Base-by-base conservation (phyloP, 805 yeast species). In the Lipomyces yamanashiensis region DNA sequence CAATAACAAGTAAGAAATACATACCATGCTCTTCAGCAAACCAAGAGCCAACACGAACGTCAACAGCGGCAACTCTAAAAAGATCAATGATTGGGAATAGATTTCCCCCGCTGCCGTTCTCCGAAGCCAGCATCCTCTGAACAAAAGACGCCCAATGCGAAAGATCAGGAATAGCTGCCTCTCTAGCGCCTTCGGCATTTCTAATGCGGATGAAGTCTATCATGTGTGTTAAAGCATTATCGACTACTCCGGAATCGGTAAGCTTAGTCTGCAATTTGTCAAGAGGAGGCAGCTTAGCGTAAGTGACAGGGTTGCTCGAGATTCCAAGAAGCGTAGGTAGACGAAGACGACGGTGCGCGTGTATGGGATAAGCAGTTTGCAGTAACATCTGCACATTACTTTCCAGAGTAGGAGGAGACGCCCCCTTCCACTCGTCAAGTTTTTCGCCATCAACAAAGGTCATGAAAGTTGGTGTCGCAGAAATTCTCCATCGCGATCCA, bases 381-480 rank as follows among this genome's bases (percentile, higher is more conserved):
- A 61, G 19, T 41, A 70, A 51, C 53, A 63, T 50, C 37, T 61
- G 58, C 28, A 70, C 54, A 43, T 70, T 70, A 21, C 67, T 45
- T 36, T 63, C 66, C 44, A 70, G 62, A 8, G 64, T 65, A 7
- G 55, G 57, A 9, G 67, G 70, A 15, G 63, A 56, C 2, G 70
- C 72, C 10, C 72, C 72, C 48, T 68, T 68, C 72, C 72, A 70
- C 21, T 67, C 65, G 28, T 70, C 72, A 19, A 70, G 36, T 37
- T 61, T 57, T 36, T 65, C 56, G 17, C 71, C 70, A 4, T 55
- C 52, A 39, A 64, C 48, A 52, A 56, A 70, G 2, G 71, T 70
- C 48, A 55, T 54, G 54, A 70, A 70, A 21, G 72, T 70, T 13
- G 72, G 72, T 17, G 72, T 70, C 2, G 71, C 72, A 9, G 70